Evolutionary conservation across 768 basidiomycete genomes (phyloP).

Genomic region (Panaeolus papilionaceus): DNA sequence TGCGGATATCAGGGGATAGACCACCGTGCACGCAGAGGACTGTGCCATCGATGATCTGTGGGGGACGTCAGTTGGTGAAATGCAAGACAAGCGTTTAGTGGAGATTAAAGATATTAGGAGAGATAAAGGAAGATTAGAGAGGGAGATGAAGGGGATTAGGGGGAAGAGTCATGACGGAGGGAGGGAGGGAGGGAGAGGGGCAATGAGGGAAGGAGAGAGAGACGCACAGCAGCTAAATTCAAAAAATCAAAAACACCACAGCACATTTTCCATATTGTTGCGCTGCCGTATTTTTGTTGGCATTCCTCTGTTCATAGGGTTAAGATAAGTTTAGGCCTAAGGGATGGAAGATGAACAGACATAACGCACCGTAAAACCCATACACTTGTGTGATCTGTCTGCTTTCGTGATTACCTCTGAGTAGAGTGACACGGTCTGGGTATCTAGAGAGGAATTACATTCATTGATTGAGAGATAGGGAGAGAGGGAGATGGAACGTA

Average conservation of each 20-base stretch:
- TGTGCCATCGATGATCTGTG: conserved; percentile 91
- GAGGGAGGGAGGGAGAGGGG: too few species aligned
- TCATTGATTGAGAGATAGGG: background rate
- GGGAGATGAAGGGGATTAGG: too few species aligned
- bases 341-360: too few species aligned
- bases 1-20: conserved; percentile 93
- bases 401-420: conserved; percentile 96
- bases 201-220: too few species aligned
- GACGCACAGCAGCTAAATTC: conserved; percentile 91
- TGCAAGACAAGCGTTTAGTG: too few species aligned
- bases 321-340: too few species aligned
- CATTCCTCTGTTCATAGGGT: conserved; percentile 75
- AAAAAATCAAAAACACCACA: conserved; percentile 96
- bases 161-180: too few species aligned
- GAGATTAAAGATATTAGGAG: too few species aligned
- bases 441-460: conserved; percentile 56
- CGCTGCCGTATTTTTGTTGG: conserved; percentile 96
- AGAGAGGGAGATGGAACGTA: conserved; percentile 34
- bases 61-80: too few species aligned
- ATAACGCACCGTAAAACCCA: conserved; percentile 89
- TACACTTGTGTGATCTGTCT: conserved; percentile 98
- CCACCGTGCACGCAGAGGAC: conserved; percentile 96
- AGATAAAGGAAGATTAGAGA: background rate
- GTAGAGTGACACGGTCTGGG: conserved; percentile 89
- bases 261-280: conserved; percentile 96